phyloP scores from a whole-genome alignment of 179 eudicot genomes.

The Vitellaria paradoxa region DNA sequence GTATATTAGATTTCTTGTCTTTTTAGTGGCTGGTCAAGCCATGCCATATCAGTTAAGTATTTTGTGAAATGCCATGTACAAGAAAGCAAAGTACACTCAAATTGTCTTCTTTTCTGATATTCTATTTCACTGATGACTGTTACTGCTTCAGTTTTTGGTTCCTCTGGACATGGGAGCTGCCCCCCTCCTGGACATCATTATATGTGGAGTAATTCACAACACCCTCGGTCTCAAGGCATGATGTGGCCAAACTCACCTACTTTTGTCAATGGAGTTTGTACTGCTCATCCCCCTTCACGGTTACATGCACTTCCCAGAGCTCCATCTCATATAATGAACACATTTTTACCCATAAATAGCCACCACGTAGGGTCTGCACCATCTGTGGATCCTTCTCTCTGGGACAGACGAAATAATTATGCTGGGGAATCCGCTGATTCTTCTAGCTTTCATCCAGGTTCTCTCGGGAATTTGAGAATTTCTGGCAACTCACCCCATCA shows the following conservation, averaged over 20 bases:
- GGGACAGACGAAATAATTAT: constrained; percentile 63
- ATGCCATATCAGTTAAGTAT: background rate
- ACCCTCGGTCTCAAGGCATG: constrained; percentile 41
- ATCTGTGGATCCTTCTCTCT: constrained; percentile 49
- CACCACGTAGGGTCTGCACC: constrained; percentile 82
- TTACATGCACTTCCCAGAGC: constrained; percentile 43
- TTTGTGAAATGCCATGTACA: background rate
- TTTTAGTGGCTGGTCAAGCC: constrained; percentile 12
- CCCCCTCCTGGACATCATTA: constrained; percentile 50
- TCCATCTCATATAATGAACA: constrained; percentile 49
- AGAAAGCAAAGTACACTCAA: background rate
- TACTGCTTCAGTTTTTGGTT: constrained; percentile 44
- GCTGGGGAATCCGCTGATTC: constrained; percentile 55
- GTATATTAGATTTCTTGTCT: background rate
- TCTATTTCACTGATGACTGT: constrained; percentile 5
- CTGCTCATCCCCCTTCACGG: constrained; percentile 42
- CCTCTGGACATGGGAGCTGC: constrained; percentile 49
- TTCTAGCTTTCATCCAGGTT: constrained; percentile 54
- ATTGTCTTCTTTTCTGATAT: constrained; percentile 1
- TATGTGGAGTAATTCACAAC: constrained; percentile 55
- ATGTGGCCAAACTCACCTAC: constrained; percentile 66
- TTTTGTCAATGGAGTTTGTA: constrained; percentile 39
- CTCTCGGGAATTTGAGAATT: constrained; percentile 54
- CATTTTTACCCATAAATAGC: constrained; percentile 38
- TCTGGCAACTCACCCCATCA: constrained; percentile 59